phyloP scores from a whole-genome alignment of 768 basidiomycete genomes.

The Rhodotorula paludigena region DNA sequence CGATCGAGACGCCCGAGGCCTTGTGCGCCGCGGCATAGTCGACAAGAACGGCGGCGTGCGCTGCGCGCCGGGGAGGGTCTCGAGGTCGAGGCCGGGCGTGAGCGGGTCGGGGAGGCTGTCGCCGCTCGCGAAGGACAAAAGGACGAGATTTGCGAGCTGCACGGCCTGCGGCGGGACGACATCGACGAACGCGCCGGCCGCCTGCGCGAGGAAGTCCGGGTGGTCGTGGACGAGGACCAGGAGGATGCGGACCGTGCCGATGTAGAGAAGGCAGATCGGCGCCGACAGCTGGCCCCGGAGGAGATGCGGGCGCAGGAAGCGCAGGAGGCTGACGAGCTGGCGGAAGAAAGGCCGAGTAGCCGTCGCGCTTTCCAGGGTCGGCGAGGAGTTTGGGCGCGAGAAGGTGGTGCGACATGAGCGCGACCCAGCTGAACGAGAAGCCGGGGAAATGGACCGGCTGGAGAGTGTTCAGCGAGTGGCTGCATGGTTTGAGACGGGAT shows the following conservation, averaged over 20 bases:
- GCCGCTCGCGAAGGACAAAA: constrained; percentile 71
- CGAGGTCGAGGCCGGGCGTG: constrained; percentile 42
- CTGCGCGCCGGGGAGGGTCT: constrained; percentile 80
- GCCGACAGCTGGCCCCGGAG: constrained; percentile 66
- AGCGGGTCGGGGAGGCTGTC: constrained; percentile 75
- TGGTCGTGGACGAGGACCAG: constrained; percentile 97
- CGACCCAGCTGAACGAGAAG: constrained; percentile 98
- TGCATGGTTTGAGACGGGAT: constrained; percentile 44
- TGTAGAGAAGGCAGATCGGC: constrained; percentile 79
- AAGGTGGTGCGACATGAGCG: constrained; percentile 85
- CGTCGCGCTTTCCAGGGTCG: constrained; percentile 67
- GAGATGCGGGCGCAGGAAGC: constrained; percentile 88
- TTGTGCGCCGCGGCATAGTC: constrained; percentile 79
- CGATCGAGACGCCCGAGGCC: constrained; percentile 67
- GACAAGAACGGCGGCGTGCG: constrained; percentile 84
- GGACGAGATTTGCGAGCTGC: constrained; percentile 89
- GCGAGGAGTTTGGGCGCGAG: constrained; percentile 95
- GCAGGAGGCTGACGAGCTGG: constrained; percentile 84
- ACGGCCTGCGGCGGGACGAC: constrained; percentile 87
- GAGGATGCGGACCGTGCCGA: constrained; percentile 80
- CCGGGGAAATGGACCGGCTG: constrained; percentile 96
- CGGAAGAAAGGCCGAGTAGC: constrained; percentile 97
- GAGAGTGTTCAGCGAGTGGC: constrained; percentile 90
- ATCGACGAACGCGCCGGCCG: constrained; percentile 88
- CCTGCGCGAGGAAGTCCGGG: constrained; percentile 55